Base-by-base conservation (phyloP, 129 eudicot species). In the Flaveria sonorensis region DNA sequence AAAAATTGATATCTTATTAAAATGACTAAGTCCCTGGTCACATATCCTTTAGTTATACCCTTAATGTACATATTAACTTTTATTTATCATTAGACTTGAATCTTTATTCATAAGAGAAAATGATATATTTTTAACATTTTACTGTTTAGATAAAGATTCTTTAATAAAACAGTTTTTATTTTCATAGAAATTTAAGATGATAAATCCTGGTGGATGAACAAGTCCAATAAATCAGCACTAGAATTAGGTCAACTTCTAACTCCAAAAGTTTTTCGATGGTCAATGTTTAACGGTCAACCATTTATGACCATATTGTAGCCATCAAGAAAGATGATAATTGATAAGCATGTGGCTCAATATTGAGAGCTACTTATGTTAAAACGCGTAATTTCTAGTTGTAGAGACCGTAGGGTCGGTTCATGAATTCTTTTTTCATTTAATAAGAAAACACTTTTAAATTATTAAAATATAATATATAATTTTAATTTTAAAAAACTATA, bases 181-280 rank as follows among this genome's bases (percentile, higher is more conserved):
- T 36, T 36, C 5, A 59, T 20, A 20, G n/a, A 14, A 3, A 19
- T 9, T 43, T 7, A 6, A 11, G 1, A 28, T 26, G 69, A 73
- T 64, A 60, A 67, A 78, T 39, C 28, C 20, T 26, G 16, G 57
- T 4, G 68, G 24, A 28, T 42, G 15, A 15, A 53, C 52, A 81
- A 18, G 76, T 67, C 80, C 46, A 74, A 68, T 4, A 60, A 56
- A 53, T 42, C 63, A 68, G 80, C 42, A 74, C 6, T 81, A 81
- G 6, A 81, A 69, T 56, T 81, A 81, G 84, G 80, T 81, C 80
- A 81, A 81, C 76, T 56, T 68, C 84, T 69, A 74, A 80, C 69
- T 52, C 79, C 79, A 80, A 80, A 67, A 11, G 3, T 10, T 13
- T 72, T 50, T 26, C 48, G 51, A 13, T 15, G 18, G 28, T 21